phyloP scores from a whole-genome alignment of 176 grass and related monocot genomes.

The Tillandsia fasciculata region DNA sequence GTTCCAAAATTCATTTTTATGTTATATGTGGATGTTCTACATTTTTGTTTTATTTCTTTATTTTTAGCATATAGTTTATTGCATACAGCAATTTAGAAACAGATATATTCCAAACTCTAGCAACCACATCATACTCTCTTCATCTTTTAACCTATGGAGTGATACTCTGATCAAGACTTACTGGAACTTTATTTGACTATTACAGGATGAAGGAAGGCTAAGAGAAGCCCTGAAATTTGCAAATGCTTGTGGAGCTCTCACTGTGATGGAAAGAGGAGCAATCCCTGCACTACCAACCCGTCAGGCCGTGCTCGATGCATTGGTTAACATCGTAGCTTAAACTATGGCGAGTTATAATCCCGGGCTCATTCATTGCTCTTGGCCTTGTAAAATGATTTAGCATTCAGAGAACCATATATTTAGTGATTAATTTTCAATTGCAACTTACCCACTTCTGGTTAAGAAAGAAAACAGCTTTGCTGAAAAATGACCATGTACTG shows the following conservation, averaged over 20 bases:
- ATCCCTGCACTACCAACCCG: constrained; percentile 78
- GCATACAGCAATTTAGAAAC: too few species aligned
- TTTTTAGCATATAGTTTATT: too few species aligned
- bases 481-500: too few species aligned
- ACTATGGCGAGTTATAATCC: neutral
- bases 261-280: constrained; percentile 73
- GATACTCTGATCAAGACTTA: neutral
- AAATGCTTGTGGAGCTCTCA: constrained; percentile 76
- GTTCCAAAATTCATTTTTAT: neutral
- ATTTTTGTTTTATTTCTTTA: neutral
- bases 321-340: constrained; percentile 46
- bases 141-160: neutral
- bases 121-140: neutral
- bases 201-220: constrained; percentile 68
- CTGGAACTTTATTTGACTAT: neutral
- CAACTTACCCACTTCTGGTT: too few species aligned
- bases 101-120: too few species aligned
- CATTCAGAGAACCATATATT: too few species aligned
- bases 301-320: constrained; percentile 54
- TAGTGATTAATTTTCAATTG: too few species aligned
- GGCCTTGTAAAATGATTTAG: too few species aligned
- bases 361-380: neutral
- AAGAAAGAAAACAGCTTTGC: too few species aligned
- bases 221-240: constrained; percentile 83
- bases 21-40: neutral